Evolutionary conservation across 208 protist species (phyloP).

Genomic region (Trichomonas tenax): DNA sequence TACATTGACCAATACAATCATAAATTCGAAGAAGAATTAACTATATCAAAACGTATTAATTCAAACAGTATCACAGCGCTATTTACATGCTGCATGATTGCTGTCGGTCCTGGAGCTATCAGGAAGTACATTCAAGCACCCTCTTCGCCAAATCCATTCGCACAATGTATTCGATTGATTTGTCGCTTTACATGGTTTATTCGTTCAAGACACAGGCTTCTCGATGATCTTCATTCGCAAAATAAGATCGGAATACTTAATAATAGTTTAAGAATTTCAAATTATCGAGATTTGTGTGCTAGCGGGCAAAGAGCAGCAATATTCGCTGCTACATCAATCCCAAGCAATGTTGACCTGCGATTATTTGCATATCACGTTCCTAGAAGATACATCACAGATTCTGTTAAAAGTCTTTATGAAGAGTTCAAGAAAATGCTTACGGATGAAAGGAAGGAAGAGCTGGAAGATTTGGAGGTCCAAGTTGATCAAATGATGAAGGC

Average conservation of each 20-base stretch:
- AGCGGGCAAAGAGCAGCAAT: neutral
- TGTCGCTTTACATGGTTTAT: neutral
- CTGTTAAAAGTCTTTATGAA: neutral
- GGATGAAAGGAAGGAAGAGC: neutral
- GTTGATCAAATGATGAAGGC: neutral
- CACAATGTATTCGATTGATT: neutral
- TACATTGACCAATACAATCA: neutral
- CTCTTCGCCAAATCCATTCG: neutral
- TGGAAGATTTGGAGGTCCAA: neutral
- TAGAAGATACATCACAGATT: neutral
- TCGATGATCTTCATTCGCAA: neutral
- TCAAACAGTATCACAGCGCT: neutral
- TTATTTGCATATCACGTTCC: neutral
- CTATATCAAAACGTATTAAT: neutral
- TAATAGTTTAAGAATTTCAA: neutral
- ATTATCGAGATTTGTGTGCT: neutral
- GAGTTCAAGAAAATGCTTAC: neutral
- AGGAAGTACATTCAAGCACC: neutral
- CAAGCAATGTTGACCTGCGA: neutral
- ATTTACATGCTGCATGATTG: neutral
- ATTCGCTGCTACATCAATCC: neutral
- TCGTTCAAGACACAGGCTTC: neutral
- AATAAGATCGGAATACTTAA: neutral
- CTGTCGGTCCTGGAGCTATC: neutral
- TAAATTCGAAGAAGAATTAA: constrained; percentile 15